Evolutionary conservation across 768 basidiomycete genomes (phyloP).

Genomic region (Kockovaella imperatae): DNA sequence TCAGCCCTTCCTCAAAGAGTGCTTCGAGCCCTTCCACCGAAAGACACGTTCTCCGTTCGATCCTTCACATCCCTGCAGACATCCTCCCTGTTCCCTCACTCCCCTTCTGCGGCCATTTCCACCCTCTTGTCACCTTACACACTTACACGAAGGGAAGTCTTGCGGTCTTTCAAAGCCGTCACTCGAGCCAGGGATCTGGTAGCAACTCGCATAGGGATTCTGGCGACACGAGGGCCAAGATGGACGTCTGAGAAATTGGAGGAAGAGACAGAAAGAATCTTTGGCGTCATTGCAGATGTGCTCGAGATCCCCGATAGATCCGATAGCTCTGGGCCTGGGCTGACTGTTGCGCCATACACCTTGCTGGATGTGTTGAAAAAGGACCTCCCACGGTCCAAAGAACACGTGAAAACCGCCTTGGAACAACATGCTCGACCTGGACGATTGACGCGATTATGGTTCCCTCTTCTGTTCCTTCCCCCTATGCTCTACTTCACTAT

Average conservation of each 20-base stretch:
- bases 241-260: constrained; percentile 21
- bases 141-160: constrained; percentile 39
- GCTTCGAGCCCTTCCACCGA: constrained; percentile 24
- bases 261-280: constrained; percentile 29
- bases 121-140: constrained; percentile 31
- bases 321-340: constrained; percentile 10
- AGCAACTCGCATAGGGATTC: constrained; percentile 31
- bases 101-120: constrained; percentile 23
- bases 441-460: constrained; percentile 67
- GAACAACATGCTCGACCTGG: constrained; percentile 59
- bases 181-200: constrained; percentile 24
- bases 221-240: constrained; percentile 34
- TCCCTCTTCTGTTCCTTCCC: constrained; percentile 67
- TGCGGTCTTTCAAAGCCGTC: constrained; percentile 28
- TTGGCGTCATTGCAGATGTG: constrained; percentile 25
- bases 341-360: constrained; percentile 10
- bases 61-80: constrained; percentile 23
- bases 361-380: constrained; percentile 31
- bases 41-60: constrained; percentile 17
- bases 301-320: constrained; percentile 23
- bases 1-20: constrained; percentile 33
- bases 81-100: constrained; percentile 7
- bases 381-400: constrained; percentile 39
- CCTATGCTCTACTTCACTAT: constrained; percentile 55
- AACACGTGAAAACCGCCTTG: constrained; percentile 37